phyloP scores from a whole-genome alignment of 805 yeast species.

The Saccharomycopsis sp. region DNA sequence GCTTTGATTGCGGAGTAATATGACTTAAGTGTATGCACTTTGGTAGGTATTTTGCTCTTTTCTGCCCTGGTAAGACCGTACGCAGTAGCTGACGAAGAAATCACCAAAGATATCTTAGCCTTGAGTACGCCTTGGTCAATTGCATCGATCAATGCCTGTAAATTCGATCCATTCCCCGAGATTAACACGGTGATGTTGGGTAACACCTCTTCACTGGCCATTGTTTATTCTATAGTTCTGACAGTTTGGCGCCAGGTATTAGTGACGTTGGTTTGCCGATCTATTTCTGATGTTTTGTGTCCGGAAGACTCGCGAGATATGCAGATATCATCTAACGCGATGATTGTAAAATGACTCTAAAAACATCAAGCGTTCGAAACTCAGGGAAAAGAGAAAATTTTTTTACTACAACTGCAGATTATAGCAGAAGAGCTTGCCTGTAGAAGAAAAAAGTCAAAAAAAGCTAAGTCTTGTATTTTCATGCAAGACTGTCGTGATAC shows the following conservation, averaged over 20 bases:
- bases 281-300: too few species aligned
- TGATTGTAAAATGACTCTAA: neutral
- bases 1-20: slow-evolving; percentile 67
- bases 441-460: too few species aligned
- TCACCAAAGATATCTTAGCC: slow-evolving; percentile 63
- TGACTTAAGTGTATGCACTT: slow-evolving; percentile 59
- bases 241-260: too few species aligned
- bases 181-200: slow-evolving; percentile 58
- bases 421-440: too few species aligned
- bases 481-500: too few species aligned
- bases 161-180: slow-evolving; percentile 92
- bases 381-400: neutral
- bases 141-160: slow-evolving; percentile 90
- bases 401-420: too few species aligned
- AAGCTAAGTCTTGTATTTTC: too few species aligned
- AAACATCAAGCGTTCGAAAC: neutral
- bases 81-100: slow-evolving; percentile 82
- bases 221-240: neutral
- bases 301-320: too few species aligned
- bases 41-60: slow-evolving; percentile 61
- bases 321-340: neutral
- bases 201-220: slow-evolving; percentile 4
- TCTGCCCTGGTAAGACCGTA: slow-evolving; percentile 80
- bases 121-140: slow-evolving; percentile 33
- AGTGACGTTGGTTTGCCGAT: too few species aligned